Percentiles rank a stretch among this genome's conserved stretches.
Evolutionary conservation across 2,329 filamentous ascomycete species (phyloP).

Genomic region (Fusarium phyllophilum): DNA sequence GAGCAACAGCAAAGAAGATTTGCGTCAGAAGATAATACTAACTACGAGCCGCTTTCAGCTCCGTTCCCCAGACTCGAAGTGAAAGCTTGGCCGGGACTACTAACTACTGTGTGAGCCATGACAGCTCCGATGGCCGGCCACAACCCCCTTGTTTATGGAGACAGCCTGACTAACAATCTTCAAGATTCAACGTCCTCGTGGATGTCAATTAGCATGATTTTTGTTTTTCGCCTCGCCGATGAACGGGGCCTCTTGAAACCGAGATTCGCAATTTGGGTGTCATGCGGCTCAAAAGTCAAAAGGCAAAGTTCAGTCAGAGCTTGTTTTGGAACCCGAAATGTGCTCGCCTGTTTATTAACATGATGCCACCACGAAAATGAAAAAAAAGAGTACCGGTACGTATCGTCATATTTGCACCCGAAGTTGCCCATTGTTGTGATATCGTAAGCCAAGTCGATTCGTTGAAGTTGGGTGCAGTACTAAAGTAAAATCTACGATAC

Average conservation of each 20-base stretch:
- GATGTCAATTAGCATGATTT: neutral
- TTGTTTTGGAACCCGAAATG: slow-evolving; percentile 22
- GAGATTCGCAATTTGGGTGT: slow-evolving; percentile 10
- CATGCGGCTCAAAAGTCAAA: slow-evolving; percentile 9
- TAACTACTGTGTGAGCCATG: slow-evolving; percentile 22
- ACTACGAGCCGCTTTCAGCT: slow-evolving; percentile 21
- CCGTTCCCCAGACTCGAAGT: slow-evolving; percentile 33
- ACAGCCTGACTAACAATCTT: slow-evolving; percentile 10
- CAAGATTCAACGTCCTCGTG: neutral
- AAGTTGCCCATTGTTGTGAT: neutral
- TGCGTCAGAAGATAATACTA: slow-evolving; percentile 3
- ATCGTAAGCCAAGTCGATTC: neutral
- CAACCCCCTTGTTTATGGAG: slow-evolving; percentile 2
- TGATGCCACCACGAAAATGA: slow-evolving; percentile 17
- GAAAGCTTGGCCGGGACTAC: slow-evolving; percentile 24
- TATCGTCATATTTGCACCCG: neutral
- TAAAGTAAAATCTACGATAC: neutral
- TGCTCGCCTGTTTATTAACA: slow-evolving; percentile 8
- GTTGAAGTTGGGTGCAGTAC: neutral
- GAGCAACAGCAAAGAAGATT: neutral
- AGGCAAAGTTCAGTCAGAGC: neutral
- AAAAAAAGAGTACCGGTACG: neutral
- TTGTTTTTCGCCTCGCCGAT: slow-evolving; percentile 15
- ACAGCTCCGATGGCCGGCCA: slow-evolving; percentile 35
- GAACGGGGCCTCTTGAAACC: slow-evolving; percentile 15